Evolutionary conservation across 1,139 yeast species (phyloP), one percentile per base, ranked within the genome.

Genomic region (Geotrichum fermentans): DNA sequence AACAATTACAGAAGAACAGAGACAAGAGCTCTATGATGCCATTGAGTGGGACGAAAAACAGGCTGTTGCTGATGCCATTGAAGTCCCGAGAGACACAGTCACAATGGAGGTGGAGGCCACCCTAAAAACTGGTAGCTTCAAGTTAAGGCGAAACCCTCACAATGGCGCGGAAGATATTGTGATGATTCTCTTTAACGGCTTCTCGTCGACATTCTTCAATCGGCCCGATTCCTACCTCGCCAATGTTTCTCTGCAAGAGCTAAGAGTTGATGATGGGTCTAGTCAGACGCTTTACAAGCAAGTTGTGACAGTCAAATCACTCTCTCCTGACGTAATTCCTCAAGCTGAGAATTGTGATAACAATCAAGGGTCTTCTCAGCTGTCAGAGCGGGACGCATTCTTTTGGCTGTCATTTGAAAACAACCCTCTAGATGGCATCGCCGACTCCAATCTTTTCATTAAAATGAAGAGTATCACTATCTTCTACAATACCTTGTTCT

Each of bases 241-340:
- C 1, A 79, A 80, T 48, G 80, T 90, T 60, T 83, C 87, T 51
- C 73, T 92, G 54, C 80, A 83, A 52, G 95, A 88, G 61, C 79
- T 92, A 60, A 76, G 83, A 53, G 83, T 94, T 13, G 95, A 87
- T 61, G 98, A 92, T 68, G 94, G 95, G 16, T 82, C 95, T 0
- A 78, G 79, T 2, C 67, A 73, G 2, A 77, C 95, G 0, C 68
- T 88, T 20, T 88, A 85, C 66, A 87, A 83, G 57, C 95, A 89
- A 59, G 79, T 89, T 52, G 92, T 90, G n/a, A 85, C 92, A 61
- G 95, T 88, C 26, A 87, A 88, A 58, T 82, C 83, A 39, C 59
- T 75, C 16, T 73, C 72, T 49, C 58, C 74, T 6, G 67, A 68
- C 34, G 49, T 67, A 11, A 65, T 39, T n/a, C 47, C 50, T 10